phyloP scores from a whole-genome alignment of 169 alveolate genomes.

The Plasmodium malariae region DNA sequence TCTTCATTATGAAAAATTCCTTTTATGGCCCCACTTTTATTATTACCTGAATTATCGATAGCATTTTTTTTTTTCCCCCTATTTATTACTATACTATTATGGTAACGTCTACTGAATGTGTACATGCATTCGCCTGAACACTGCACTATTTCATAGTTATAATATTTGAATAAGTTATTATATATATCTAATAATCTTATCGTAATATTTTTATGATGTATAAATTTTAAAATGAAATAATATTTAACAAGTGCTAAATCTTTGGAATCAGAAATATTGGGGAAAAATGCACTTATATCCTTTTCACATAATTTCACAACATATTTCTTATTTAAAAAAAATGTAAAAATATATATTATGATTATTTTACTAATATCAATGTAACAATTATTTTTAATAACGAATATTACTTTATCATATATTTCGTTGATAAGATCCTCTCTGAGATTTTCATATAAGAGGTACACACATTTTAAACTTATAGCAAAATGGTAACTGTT shows the following conservation, averaged over 20 bases:
- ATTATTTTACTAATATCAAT: conserved; percentile 48
- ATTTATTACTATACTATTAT: no score
- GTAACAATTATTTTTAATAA: conserved; percentile 28
- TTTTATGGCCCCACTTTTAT: no score
- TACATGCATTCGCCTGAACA: not conserved
- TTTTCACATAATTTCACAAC: conserved; percentile 23
- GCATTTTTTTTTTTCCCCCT: no score
- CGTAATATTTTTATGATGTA: conserved; percentile 21
- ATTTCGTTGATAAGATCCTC: conserved; percentile 1
- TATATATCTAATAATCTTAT: conserved; percentile 28
- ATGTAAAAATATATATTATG: conserved; percentile 44
- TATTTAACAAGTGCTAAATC: conserved; percentile 49
- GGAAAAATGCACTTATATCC: conserved; percentile 13
- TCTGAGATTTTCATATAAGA: conserved; percentile 11
- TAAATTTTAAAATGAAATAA: conserved; percentile 35
- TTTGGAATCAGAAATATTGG: conserved; percentile 26
- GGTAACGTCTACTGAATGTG: not conserved
- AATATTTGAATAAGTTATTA: conserved; percentile 14
- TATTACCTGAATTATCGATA: no score
- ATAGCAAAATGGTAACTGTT: conserved; percentile 40
- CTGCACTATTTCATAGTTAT: conserved; percentile 11
- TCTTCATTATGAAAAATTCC: no score
- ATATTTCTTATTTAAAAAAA: conserved; percentile 40
- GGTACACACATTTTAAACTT: conserved; percentile 13
- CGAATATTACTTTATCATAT: conserved; percentile 9